Evolutionary conservation across 2,329 filamentous ascomycete species (phyloP).

Genomic region (Emergomyces pasteurianus): DNA sequence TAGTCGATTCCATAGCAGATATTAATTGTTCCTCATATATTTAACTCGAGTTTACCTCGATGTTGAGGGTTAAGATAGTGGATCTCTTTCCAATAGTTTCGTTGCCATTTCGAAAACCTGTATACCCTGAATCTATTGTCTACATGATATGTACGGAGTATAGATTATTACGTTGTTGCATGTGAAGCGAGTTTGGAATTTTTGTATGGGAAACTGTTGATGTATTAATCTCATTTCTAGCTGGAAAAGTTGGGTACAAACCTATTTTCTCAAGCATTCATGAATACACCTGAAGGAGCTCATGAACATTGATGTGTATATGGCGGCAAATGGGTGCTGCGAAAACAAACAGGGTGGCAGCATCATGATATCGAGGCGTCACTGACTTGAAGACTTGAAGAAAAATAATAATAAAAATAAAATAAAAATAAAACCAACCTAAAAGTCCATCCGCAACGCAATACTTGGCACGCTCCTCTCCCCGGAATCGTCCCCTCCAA

Average conservation of each 20-base stretch:
- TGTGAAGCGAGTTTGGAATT: background rate
- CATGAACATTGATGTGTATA: too few relatives aligned
- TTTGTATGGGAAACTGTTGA: background rate
- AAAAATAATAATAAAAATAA: too few relatives aligned
- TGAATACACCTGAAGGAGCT: background rate
- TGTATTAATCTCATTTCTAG: background rate
- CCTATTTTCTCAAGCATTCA: background rate
- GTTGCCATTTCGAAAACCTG: background rate
- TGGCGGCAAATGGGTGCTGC: background rate
- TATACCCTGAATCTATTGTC: background rate
- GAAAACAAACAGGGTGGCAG: background rate
- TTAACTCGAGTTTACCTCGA: background rate
- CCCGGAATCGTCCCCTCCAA: slow-evolving; percentile 43
- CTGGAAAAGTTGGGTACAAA: background rate
- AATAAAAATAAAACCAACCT: slow-evolving; percentile 21
- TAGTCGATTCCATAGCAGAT: background rate
- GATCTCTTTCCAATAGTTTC: background rate
- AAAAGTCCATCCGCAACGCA: slow-evolving; percentile 92
- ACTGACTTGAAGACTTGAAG: too few relatives aligned
- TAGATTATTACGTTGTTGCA: background rate
- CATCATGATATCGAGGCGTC: background rate
- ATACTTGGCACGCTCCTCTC: slow-evolving; percentile 59
- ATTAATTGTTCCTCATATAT: background rate
- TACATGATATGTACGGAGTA: background rate
- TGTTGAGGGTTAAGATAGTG: background rate